Conservation (phyloP, 2,329 filamentous ascomycete genomes). For the Colletotrichum neosansevieriae region DNA sequence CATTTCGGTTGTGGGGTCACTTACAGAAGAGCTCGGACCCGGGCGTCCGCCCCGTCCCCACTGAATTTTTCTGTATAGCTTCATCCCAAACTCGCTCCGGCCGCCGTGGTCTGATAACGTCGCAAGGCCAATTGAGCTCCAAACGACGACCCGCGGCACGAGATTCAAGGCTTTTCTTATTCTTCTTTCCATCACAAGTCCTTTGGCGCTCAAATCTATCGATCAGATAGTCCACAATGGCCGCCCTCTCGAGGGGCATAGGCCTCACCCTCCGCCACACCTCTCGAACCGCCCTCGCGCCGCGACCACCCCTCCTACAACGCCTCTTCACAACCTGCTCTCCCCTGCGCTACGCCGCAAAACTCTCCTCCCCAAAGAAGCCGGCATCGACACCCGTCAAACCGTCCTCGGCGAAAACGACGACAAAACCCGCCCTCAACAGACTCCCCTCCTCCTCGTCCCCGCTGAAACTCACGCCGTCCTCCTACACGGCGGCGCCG, state of each 20-base stretch:
- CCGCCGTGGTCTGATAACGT: slow-evolving; percentile 17
- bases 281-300: slow-evolving; percentile 21
- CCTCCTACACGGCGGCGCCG: not conserved
- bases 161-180: too few species aligned
- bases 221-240: slow-evolving; percentile 12
- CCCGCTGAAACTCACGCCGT: not conserved
- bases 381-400: not conserved
- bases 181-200: too few species aligned
- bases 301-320: slow-evolving; percentile 19
- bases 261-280: slow-evolving; percentile 30
- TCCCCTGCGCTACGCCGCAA: slow-evolving; percentile 12
- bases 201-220: not conserved
- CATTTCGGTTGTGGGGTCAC: not conserved
- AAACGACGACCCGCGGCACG: not conserved
- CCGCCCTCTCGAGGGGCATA: slow-evolving; percentile 33
- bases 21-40: not conserved
- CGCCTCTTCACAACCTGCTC: slow-evolving; percentile 28
- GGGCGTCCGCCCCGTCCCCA: slow-evolving; percentile 17
- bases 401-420: not conserved
- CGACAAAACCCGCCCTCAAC: not conserved
- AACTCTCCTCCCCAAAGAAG: slow-evolving; percentile 5
- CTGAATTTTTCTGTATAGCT: slow-evolving; percentile 41
- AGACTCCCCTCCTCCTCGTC: not conserved
- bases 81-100: slow-evolving; percentile 19
- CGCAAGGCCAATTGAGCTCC: slow-evolving; percentile 18